Evolutionary conservation across 495 filamentous ascomycete species (phyloP), one percentile per base, ranked within the genome.

Genomic region (Lichina pygmaea): DNA sequence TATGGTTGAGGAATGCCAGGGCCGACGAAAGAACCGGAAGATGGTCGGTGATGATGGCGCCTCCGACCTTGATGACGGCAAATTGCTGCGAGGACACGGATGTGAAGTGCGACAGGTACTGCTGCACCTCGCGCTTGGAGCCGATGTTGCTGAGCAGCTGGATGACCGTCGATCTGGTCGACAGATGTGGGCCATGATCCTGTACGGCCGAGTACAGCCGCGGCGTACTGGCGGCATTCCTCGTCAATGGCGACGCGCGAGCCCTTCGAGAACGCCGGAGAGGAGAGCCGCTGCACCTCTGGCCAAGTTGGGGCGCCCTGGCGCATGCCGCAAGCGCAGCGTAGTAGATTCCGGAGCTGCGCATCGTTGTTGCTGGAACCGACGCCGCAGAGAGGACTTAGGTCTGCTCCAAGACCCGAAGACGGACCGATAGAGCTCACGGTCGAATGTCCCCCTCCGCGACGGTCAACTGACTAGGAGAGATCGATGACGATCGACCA

Each of bases 51-150:
- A 97, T 76, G 54, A 95, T 95, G 44, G 91, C 89, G 44, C 89
- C 89, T 17, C 89, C 89, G 44, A 97, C 91, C 67, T 97, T 97
- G 60, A 97, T 94, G 44, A 97, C 89, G 52, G 89, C 89, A 60
- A 97, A 97, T 55, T 93, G 84, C 66, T 94, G 86, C 6, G 82
- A 92, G 17, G 86, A 91, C 42, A 94, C 89, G 34, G 86, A 93
- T 46, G 78, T 89, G 68, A 97, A 97, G 57, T 94, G 86, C 43
- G 86, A 91, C 45, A 95, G 76, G 63, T 97, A 95, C 57, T 95
- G 91, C 66, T 95, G 81, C 37, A 93, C 86, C 63, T 97, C 89
- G 44, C 89, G 71, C 70, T 93, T 94, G 43, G 86, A 93, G 41
- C 83, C 86, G 53, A 95, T 89, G 57, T 91, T 93, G 65, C 84